A percentile compares a stretch with the other conserved stretches of the same genome.
Conservation (phyloP, 148 eudicot genomes). For the Camellia sinensis region DNA sequence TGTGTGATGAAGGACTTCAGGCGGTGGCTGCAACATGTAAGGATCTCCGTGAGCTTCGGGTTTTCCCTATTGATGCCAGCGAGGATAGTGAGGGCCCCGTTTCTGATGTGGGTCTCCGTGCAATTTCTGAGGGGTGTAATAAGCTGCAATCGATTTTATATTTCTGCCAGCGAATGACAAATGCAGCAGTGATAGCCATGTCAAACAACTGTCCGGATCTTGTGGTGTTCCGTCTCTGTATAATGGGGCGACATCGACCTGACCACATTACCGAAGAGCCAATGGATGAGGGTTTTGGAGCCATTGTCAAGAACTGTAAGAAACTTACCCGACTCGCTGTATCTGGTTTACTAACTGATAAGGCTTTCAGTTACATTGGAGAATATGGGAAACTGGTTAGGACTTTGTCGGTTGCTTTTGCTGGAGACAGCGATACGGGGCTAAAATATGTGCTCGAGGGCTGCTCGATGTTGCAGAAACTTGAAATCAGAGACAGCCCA, state of each 20-base stretch:
- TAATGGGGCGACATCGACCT: conserved; percentile 73
- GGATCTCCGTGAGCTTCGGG: conserved; percentile 76
- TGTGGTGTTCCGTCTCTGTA: conserved; percentile 77
- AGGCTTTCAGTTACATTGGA: conserved; percentile 69
- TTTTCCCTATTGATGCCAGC: conserved; percentile 69
- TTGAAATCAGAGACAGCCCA: conserved; percentile 87
- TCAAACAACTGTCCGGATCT: conserved; percentile 77
- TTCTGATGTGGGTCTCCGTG: conserved; percentile 75
- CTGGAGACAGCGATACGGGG: conserved; percentile 72
- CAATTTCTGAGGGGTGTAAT: conserved; percentile 76
- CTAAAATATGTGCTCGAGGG: conserved; percentile 71
- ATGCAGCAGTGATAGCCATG: conserved; percentile 79
- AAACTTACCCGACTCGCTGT: conserved; percentile 79
- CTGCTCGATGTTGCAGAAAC: conserved; percentile 69
- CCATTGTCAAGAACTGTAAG: conserved; percentile 87
- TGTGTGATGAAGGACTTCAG: conserved; percentile 81
- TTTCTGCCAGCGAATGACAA: conserved; percentile 89
- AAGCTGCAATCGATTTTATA: conserved; percentile 63
- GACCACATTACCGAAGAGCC: conserved; percentile 68
- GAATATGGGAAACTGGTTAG: conserved; percentile 65
- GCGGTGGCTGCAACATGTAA: conserved; percentile 80
- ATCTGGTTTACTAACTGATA: conserved; percentile 73
- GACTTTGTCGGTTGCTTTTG: conserved; percentile 83
- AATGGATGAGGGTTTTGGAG: conserved; percentile 93
- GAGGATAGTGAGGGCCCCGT: conserved; percentile 74